Base-by-base conservation (phyloP, 2,329 filamentous ascomycete species). In the Cladosporium phlei region DNA sequence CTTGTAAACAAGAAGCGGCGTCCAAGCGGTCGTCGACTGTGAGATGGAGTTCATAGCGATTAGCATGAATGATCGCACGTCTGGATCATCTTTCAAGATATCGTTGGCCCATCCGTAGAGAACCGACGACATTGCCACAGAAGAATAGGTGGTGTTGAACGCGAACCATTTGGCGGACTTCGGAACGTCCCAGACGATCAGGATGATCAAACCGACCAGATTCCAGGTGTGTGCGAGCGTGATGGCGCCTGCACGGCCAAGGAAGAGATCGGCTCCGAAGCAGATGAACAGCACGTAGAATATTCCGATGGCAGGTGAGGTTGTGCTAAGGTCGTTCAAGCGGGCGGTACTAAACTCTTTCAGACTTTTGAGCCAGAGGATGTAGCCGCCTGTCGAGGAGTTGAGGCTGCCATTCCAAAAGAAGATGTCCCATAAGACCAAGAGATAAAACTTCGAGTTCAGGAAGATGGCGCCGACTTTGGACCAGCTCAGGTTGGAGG, bases 291-390 rank as follows among this genome's bases (percentile, higher is more conserved):
- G 62, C 0, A 70, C 74, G 53, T 77, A 81, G 46, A 80, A 73
- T 2, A 80, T 80, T 0, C 77, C 78, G 1, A 81, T 55, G 0
- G 69, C 77, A 0, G 77, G 76, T 0, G 75, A 68, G 6, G 75
- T 74, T 2, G 75, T 68, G 1, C 73, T 74, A 1, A 79, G 62
- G 39, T 77, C 66, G 54, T 79, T 80, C 38, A 80, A 59, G 10
- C 64, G 65, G 1, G 71, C 62, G 0, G 65, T 65, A 0, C 69
- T 66, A 55, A 70, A 80, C 2, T 73, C 66, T 1, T 70, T 59
- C 11, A 80, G 55, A 46, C 72, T 76, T 60, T 80, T 80, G 37
- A 82, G 63, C 78, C 78, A 82, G 0, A 82, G 66, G 2, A 80
- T 58, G 48, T 75, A 81, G 0, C 69, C 72, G 2, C 75, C 77